Conservation (phyloP, 2,329 filamentous ascomycete genomes). For the Diplodia scrobiculata region DNA sequence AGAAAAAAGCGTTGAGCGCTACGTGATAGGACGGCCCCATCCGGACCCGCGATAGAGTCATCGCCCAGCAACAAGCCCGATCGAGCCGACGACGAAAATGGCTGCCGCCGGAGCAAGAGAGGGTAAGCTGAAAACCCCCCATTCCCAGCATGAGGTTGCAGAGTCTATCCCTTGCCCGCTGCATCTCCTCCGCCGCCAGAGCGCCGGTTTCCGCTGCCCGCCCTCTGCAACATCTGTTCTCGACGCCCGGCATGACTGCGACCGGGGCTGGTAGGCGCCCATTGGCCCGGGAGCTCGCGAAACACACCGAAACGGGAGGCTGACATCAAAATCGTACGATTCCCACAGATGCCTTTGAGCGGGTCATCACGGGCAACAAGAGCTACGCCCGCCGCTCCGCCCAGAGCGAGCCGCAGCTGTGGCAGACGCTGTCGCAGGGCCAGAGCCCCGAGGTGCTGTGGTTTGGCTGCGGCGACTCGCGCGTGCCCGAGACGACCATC, state of each 20-base stretch:
- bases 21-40: slow-evolving; percentile 20
- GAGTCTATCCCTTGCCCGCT: slow-evolving; percentile 10
- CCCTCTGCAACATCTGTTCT: slow-evolving; percentile 14
- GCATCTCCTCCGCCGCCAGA: slow-evolving; percentile 15
- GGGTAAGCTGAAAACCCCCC: slow-evolving; percentile 2
- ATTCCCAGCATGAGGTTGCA: slow-evolving; percentile 5
- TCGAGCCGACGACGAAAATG: not conserved
- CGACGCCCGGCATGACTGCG: slow-evolving; percentile 15
- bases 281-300: slow-evolving; percentile 19
- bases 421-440: slow-evolving; percentile 66
- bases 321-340: slow-evolving; percentile 29
- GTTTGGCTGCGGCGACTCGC: slow-evolving; percentile 85
- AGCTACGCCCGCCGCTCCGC: slow-evolving; percentile 68
- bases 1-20: slow-evolving; percentile 26
- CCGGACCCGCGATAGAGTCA: slow-evolving; percentile 23
- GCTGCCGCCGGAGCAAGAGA: slow-evolving; percentile 14
- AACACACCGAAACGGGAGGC: slow-evolving; percentile 12
- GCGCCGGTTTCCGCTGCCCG: slow-evolving; percentile 25
- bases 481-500: slow-evolving; percentile 80
- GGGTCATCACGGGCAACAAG: slow-evolving; percentile 68
- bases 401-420: slow-evolving; percentile 69
- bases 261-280: slow-evolving; percentile 22
- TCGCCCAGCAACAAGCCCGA: not conserved
- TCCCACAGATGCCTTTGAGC: slow-evolving; percentile 58
- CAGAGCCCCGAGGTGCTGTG: slow-evolving; percentile 72